Evolutionary conservation across 352 stramenopile species (phyloP).

Genomic region (Lagenidium giganteum): DNA sequence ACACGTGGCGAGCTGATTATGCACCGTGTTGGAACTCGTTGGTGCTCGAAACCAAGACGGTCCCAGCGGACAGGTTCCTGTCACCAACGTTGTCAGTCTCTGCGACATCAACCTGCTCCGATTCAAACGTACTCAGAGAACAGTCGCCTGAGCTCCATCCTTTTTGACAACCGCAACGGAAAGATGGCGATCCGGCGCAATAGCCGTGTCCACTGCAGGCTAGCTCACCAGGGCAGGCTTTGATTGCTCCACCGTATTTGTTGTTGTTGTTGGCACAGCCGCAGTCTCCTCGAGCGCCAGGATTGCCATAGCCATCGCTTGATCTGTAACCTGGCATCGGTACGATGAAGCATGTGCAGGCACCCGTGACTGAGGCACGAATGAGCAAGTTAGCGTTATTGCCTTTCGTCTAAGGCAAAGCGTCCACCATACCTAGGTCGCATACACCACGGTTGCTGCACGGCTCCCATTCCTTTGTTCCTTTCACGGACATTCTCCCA

Average conservation of each 20-base stretch:
- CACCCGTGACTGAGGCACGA: conserved; percentile 26
- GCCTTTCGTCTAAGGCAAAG: too few species aligned
- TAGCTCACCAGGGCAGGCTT: conserved; percentile 51
- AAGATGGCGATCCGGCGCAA: conserved; percentile 50
- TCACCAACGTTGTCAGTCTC: too few species aligned
- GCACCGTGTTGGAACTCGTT: conserved; percentile 33
- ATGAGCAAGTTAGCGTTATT: conserved; percentile 9
- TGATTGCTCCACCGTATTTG: conserved; percentile 59
- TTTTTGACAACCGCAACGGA: conserved; percentile 48
- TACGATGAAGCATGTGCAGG: conserved; percentile 47
- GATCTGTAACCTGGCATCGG: conserved; percentile 81
- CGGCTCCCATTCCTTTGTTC: conserved; percentile 85
- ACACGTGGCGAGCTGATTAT: conserved; percentile 46
- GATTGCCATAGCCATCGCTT: conserved; percentile 83
- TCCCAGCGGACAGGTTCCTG: conserved; percentile 56
- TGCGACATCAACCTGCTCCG: neutral
- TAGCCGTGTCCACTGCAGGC: conserved; percentile 72
- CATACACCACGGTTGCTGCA: conserved; percentile 89
- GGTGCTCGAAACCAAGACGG: conserved; percentile 58
- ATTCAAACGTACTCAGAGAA: conserved; percentile 31
- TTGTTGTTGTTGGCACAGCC: conserved; percentile 83
- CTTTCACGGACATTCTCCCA: conserved; percentile 40
- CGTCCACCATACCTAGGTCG: too few species aligned
- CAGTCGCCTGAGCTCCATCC: conserved; percentile 68
- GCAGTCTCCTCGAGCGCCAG: conserved; percentile 88